These are phyloP conservation scores for Andrographis paniculata DNA, from an alignment of 305 asterid genomes.

Conservation along the genomic window DNA sequence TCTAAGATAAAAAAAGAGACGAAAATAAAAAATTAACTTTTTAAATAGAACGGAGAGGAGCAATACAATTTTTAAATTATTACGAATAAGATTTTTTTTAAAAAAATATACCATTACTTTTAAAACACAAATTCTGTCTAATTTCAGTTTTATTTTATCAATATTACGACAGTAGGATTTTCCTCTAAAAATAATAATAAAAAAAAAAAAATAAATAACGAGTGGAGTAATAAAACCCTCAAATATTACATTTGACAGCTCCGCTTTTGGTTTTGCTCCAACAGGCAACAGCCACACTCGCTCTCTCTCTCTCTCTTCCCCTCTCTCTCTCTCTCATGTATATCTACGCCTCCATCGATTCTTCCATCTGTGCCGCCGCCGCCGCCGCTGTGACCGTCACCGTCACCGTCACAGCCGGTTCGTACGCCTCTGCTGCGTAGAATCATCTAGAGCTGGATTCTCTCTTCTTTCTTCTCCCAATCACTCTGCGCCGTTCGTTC, in stretches of 20 bases:
- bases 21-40: too few species aligned
- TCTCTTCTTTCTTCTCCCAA: constrained; percentile 22
- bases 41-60: too few species aligned
- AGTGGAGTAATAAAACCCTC: constrained; percentile 20
- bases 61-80: too few species aligned
- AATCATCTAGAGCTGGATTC: constrained; percentile 54
- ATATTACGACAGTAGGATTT: too few species aligned
- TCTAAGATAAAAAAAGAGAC: too few species aligned
- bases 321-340: constrained; percentile 24
- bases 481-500: constrained; percentile 47
- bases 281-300: constrained; percentile 20
- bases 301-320: constrained; percentile 23
- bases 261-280: constrained; percentile 17
- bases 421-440: constrained; percentile 24
- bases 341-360: constrained; percentile 41
- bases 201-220: too few species aligned
- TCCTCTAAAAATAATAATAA: too few species aligned
- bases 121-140: too few species aligned
- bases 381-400: constrained; percentile 34
- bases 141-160: too few species aligned
- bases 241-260: constrained; percentile 24
- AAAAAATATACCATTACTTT: too few species aligned
- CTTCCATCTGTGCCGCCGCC: constrained; percentile 31
- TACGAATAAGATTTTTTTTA: too few species aligned
- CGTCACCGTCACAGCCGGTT: constrained; percentile 22